Evolutionary conservation across 805 yeast genomes (phyloP).

Genomic region (Lachancea sp.): DNA sequence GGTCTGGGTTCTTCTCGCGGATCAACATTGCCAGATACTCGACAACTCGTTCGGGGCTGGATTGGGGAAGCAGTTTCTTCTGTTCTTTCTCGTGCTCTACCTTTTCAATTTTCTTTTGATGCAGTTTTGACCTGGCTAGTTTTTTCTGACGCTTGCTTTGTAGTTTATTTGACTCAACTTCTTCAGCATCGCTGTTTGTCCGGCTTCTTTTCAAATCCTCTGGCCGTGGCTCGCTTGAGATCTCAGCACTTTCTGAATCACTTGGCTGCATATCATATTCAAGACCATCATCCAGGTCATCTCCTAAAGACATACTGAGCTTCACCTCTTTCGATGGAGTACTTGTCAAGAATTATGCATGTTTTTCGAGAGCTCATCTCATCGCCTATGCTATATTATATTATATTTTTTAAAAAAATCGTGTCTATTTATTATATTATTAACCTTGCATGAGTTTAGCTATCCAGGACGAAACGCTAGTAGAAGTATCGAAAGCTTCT

Average conservation of each 20-base stretch:
- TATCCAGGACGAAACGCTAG: constrained; percentile 25
- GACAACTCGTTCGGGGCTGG: constrained; percentile 53
- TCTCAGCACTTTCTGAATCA: constrained; percentile 32
- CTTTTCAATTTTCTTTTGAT: constrained; percentile 58
- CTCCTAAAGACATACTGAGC: constrained; percentile 42
- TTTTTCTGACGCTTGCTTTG: constrained; percentile 31
- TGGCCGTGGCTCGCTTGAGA: neutral
- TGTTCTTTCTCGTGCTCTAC: constrained; percentile 57
- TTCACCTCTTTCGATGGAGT: too few species aligned
- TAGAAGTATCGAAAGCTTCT: constrained; percentile 49
- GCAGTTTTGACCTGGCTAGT: constrained; percentile 38
- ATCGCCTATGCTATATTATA: too few species aligned
- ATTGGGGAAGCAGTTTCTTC: constrained; percentile 49
- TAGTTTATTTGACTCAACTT: constrained; percentile 1
- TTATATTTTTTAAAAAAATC: too few species aligned
- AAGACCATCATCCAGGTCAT: constrained; percentile 76
- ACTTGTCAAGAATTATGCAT: neutral
- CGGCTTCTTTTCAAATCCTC: constrained; percentile 12
- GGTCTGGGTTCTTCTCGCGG: constrained; percentile 53
- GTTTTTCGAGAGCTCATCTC: constrained; percentile 9
- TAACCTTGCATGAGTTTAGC: too few species aligned
- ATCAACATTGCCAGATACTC: constrained; percentile 60
- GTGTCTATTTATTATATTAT: neutral
- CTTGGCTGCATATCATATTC: constrained; percentile 46
- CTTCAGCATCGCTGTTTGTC: constrained; percentile 16